Conservation (phyloP, 2,329 filamentous ascomycete genomes). For the Fusarium proliferatum region DNA sequence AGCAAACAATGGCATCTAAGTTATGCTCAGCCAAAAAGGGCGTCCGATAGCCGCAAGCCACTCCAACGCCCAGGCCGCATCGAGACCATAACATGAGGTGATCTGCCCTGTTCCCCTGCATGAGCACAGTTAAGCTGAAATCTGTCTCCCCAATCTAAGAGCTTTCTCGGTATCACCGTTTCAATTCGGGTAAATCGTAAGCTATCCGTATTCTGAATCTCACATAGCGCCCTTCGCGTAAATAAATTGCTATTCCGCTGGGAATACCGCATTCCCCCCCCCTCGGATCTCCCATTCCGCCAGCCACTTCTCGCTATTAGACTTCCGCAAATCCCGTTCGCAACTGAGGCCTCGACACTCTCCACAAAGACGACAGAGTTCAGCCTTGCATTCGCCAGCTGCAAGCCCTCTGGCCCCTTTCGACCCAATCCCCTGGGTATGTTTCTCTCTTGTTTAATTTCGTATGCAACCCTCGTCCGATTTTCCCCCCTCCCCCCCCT, state of each 20-base stretch:
- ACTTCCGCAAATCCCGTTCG: not conserved
- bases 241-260: not conserved
- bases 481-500: not conserved
- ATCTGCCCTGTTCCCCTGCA: not conserved
- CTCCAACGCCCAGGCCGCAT: conserved; percentile 13
- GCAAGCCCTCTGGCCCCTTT: not conserved
- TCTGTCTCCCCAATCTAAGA: not conserved
- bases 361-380: conserved; percentile 20
- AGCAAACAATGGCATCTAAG: conserved; percentile 7
- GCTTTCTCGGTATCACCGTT: not conserved
- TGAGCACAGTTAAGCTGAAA: not conserved
- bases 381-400: conserved; percentile 33
- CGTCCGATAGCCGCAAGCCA: conserved; percentile 33
- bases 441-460: not conserved
- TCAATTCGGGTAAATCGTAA: not conserved
- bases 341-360: conserved; percentile 3
- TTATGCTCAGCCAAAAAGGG: not conserved
- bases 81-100: conserved; percentile 19
- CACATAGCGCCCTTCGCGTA: not conserved
- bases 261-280: not conserved
- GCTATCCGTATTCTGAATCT: not conserved
- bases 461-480: not conserved
- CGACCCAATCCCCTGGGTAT: not conserved
- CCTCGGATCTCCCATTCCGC: not conserved
- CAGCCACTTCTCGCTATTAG: not conserved